These are phyloP conservation scores for Lecanicillium sp. DNA, from an alignment of 2,329 filamentous ascomycete genomes.

Conservation along the genomic window DNA sequence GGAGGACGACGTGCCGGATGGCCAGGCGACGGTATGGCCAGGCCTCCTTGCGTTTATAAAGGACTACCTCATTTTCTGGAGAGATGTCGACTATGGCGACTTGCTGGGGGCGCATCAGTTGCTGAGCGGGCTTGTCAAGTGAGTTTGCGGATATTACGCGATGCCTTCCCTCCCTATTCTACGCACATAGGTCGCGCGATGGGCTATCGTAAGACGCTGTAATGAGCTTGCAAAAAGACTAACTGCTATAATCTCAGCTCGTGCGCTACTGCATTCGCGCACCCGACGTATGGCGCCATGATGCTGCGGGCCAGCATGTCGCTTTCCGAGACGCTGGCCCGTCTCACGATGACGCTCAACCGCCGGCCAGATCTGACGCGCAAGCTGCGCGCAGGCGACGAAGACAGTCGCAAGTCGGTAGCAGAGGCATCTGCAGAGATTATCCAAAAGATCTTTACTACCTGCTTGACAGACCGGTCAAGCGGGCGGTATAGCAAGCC, in stretches of 20 bases:
- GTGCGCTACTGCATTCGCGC: constrained; percentile 72
- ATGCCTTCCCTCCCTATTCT: too few species aligned
- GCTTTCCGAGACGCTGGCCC: constrained; percentile 70
- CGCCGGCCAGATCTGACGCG: constrained; percentile 69
- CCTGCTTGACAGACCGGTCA: constrained; percentile 74
- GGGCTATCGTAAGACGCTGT: too few species aligned
- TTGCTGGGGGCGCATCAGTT: constrained; percentile 66
- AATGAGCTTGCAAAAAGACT: too few species aligned
- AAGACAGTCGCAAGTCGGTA: constrained; percentile 65
- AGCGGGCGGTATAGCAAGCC: constrained; percentile 58
- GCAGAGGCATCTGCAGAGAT: constrained; percentile 84
- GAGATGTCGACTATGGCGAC: constrained; percentile 71
- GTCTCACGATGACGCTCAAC: constrained; percentile 77
- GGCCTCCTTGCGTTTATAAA: constrained; percentile 72
- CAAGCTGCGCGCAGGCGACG: constrained; percentile 53
- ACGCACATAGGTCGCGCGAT: too few species aligned
- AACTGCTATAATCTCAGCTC: too few species aligned
- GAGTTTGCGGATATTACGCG: too few species aligned
- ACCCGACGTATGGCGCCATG: constrained; percentile 70
- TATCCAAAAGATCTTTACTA: constrained; percentile 84
- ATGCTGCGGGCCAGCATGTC: constrained; percentile 78
- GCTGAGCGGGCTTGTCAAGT: constrained; percentile 69
- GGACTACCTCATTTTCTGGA: constrained; percentile 72
- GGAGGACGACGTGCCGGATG: constrained; percentile 55
- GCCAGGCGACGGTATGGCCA: constrained; percentile 61